Base-by-base conservation (phyloP, 2,329 filamentous ascomycete species). In the Aureobasidium sp. region DNA sequence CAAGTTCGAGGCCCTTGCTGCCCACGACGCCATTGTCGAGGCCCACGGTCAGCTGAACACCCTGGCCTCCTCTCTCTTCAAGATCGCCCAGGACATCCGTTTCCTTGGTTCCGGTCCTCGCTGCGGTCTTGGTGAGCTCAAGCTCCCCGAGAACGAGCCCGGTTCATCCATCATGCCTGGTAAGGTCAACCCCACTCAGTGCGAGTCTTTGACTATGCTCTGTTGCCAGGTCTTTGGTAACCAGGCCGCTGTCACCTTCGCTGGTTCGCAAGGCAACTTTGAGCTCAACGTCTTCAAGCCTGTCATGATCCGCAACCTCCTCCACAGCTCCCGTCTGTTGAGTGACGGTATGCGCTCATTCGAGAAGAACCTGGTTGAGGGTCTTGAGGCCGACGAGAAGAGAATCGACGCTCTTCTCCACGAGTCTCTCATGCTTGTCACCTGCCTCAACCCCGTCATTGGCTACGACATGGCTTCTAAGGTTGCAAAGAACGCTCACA, bases 211-310 rank as follows among this genome's bases (percentile, higher is more conserved):
- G 76, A 97, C 94, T 70, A 99, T 99, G 94, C 82, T 97, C 64
- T 97, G 93, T 81, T 86, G 90, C 22, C 94, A 99, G 78, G 93
- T 99, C 65, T 96, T 97, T 84, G 94, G 94, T 72, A 99, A 99
- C 83, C 87, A 97, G 74, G 88, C 91, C 60, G 91, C 94, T 41
- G 87, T 90, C 64, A 97, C 93, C 34, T 91, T 97, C 70, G 91
- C 91, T 66, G 94, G 93, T 73, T 95, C 95, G 81, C 96, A 94
- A 80, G 94, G 94, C 68, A 95, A 97, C 80, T 99, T 99, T 70
- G 94, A 97, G 79, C 85, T 99, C 69, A 99, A 97, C 78, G 94
- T 97, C 62, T 99, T 96, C 86, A 97, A 97, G 84, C 94, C 94
- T 47, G 85, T 97, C 63, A 84, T 99, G 75, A 97, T 97, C 78